phyloP scores from a whole-genome alignment of 805 yeast genomes.

The Saccharomyces jurei region DNA sequence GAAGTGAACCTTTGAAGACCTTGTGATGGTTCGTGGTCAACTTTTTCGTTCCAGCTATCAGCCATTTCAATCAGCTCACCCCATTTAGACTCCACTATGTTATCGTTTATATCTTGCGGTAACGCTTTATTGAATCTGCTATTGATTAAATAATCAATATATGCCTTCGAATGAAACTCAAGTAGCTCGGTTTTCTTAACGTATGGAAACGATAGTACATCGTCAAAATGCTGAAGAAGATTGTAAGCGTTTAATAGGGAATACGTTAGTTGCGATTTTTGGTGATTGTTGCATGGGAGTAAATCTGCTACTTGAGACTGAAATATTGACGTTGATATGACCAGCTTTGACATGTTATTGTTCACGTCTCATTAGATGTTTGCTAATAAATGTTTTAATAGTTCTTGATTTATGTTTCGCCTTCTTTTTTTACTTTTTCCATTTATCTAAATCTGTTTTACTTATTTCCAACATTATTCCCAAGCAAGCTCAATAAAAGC shows the following conservation, averaged over 20 bases:
- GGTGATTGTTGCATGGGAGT: constrained; percentile 26
- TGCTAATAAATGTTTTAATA: not conserved
- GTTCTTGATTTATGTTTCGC: not conserved
- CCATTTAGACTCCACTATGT: constrained; percentile 7
- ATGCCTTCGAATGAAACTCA: constrained; percentile 43
- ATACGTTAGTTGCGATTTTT: constrained; percentile 20
- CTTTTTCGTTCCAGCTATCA: constrained; percentile 6
- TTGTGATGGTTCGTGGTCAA: not conserved
- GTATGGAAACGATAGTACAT: constrained; percentile 11
- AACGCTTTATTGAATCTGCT: constrained; percentile 12
- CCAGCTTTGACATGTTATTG: constrained; percentile 12
- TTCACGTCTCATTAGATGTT: not conserved
- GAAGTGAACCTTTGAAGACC: constrained; percentile 3
- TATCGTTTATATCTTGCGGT: constrained; percentile 13
- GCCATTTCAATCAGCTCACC: constrained; percentile 10
- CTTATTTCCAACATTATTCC: not conserved
- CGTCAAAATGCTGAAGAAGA: constrained; percentile 19
- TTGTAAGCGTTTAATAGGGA: constrained; percentile 19
- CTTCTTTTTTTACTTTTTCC: not conserved
- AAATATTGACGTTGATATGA: constrained; percentile 21
- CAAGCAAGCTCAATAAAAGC: not conserved
- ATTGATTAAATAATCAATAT: constrained; percentile 35
- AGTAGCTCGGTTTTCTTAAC: constrained; percentile 32
- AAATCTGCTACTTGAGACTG: constrained; percentile 28
- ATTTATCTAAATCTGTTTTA: not conserved